A percentile compares a stretch with the other conserved stretches of the same genome.
Conservation (phyloP, 306 rosid species). For the Ceratonia siliqua region DNA sequence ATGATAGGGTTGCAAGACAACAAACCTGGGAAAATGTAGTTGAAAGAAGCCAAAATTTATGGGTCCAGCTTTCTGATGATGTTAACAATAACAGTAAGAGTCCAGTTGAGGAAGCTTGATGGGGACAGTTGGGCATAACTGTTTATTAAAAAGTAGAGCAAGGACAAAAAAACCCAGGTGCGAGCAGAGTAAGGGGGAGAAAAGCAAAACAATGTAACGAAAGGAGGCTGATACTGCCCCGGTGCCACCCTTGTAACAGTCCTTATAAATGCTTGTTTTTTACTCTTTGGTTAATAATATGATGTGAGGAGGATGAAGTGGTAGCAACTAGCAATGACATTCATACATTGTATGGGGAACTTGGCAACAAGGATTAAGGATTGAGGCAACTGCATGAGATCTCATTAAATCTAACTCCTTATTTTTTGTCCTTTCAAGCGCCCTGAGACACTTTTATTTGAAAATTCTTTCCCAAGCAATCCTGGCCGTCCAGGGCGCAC, state of each 20-base stretch:
- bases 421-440: no score
- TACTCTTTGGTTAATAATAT: no score
- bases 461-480: no score
- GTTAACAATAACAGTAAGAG: conserved; percentile 67
- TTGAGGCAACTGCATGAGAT: no score
- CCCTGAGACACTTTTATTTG: no score
- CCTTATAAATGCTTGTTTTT: neutral
- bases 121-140: conserved; percentile 26
- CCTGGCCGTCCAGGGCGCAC: no score
- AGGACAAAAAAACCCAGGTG: conserved; percentile 13
- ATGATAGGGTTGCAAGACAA: conserved; percentile 81
- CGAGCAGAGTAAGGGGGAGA: conserved; percentile 6
- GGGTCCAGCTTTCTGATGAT: conserved; percentile 81
- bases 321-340: neutral
- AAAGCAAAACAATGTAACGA: conserved; percentile 30
- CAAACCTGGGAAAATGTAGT: conserved; percentile 83
- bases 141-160: conserved; percentile 24
- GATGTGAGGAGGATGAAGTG: neutral
- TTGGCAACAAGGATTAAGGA: no score
- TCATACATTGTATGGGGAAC: neutral
- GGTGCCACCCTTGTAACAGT: neutral
- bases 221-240: neutral
- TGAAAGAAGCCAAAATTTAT: conserved; percentile 65
- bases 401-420: no score
- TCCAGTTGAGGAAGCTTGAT: conserved; percentile 71